phyloP scores from a whole-genome alignment of 345 rosid genomes.

The Gossypium stocksii region DNA sequence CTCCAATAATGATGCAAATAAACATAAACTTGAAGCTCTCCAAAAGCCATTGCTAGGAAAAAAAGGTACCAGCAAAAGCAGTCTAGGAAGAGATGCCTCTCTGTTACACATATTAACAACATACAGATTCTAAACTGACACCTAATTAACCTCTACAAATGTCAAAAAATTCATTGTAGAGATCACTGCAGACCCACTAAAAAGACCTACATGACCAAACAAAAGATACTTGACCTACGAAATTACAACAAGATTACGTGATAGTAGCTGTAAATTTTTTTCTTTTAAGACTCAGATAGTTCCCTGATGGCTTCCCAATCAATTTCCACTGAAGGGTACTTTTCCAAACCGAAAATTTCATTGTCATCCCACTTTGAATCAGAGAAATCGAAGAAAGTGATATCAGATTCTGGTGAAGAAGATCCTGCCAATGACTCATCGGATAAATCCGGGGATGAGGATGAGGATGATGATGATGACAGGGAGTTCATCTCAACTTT shows the following conservation, averaged over 20 bases:
- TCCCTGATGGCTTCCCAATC: slow-evolving; percentile 76
- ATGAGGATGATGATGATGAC: slow-evolving; percentile 20
- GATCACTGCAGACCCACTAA: slow-evolving; percentile 16
- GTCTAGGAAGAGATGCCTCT: slow-evolving; percentile 2
- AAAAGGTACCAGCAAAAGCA: slow-evolving; percentile 32
- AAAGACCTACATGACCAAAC: slow-evolving; percentile 12
- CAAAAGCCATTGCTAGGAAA: slow-evolving; percentile 11
- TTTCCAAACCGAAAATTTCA: slow-evolving; percentile 48
- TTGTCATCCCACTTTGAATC: slow-evolving; percentile 39
- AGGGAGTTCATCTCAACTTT: slow-evolving; percentile 22
- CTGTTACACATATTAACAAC: slow-evolving; percentile 20
- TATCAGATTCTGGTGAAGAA: slow-evolving; percentile 65
- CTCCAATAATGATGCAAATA: not conserved
- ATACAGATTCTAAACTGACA: slow-evolving; percentile 15
- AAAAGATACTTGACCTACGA: not conserved
- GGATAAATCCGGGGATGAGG: slow-evolving; percentile 35
- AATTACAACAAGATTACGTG: not conserved
- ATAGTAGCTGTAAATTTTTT: not conserved
- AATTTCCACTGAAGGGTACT: slow-evolving; percentile 77
- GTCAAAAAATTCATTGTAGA: slow-evolving; percentile 55
- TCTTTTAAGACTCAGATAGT: slow-evolving; percentile 32
- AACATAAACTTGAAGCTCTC: slow-evolving; percentile 9
- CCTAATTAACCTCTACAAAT: slow-evolving; percentile 43
- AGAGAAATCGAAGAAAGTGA: slow-evolving; percentile 46
- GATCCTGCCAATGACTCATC: slow-evolving; percentile 49